Evolutionary conservation across 768 basidiomycete species (phyloP), one percentile per base, ranked within the genome.

Genomic region (Lanmaoa rubissima): DNA sequence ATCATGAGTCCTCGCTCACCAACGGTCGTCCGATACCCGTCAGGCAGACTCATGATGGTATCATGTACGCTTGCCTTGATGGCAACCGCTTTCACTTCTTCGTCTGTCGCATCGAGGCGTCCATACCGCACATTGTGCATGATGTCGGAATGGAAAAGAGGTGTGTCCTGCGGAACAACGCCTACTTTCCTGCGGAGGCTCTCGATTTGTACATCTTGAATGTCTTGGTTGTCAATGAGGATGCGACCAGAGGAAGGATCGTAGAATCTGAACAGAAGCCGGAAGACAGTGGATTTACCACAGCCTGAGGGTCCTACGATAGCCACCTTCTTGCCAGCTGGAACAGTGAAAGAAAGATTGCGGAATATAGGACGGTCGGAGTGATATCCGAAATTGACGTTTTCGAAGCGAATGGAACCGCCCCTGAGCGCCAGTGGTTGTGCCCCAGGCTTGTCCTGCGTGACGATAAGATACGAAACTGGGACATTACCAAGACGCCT

Each of bases 1-100:
- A 99, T 92, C 97, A 99, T 99, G 68, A 98, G 71, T 5, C 97
- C 97, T 40, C 97, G 76, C 74, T 99, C 97, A 1, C 97, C 97
- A 24, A 99, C 97, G 65, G 88, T 88, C 2, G 97, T 98, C 40
- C 74, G 65, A 70, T 97, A 99, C 54, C 87, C 86, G 6, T 94
- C 91, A 0, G 95, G 94, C 35, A 99, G 74, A 36, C 82, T 78
- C 75, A 81, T 75, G 54, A 99, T 82, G 3, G 92, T 86, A 14
- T 87, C 76, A 63, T 94, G 88, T 21, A 98, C 90, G 63, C 92
- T 92, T 39, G 97, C 97, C 73, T 89, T 88, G 69, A 76, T 78
- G 54, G 94, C 87, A 19, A 88, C 96, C 63, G 85, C 86, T 53
- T 81, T 78, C 32, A 98, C 97, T 68, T 98, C 90, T 54, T 91